A percentile compares a stretch with the other conserved stretches of the same genome.
phyloP scores from a whole-genome alignment of 2,329 filamentous ascomycete species.

The Pseudogymnoascus sp. region DNA sequence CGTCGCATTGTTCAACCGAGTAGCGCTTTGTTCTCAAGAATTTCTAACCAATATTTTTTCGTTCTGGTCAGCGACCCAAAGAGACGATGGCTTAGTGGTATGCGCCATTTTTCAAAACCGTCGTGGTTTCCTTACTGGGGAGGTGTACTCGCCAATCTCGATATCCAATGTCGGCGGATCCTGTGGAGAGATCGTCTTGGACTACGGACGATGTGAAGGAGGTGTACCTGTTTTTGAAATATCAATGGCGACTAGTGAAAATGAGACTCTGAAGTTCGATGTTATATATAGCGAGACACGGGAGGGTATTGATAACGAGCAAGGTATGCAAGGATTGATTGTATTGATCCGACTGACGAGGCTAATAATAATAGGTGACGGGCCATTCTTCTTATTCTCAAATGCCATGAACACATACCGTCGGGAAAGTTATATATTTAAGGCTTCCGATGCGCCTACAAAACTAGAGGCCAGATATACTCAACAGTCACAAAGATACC shows the following conservation, averaged over 20 bases:
- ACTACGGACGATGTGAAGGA: constrained; percentile 17
- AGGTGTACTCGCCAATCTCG: background rate
- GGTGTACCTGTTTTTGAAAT: constrained; percentile 18
- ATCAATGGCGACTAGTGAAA: constrained; percentile 11
- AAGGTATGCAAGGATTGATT: constrained; percentile 10
- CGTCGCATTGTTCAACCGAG: background rate
- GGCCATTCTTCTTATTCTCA: constrained; percentile 21
- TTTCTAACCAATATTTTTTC: background rate
- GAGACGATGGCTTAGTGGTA: background rate
- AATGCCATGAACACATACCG: constrained; percentile 22
- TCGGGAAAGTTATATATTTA: constrained; percentile 12
- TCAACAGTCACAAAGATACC: constrained; percentile 20
- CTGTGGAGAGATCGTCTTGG: constrained; percentile 15
- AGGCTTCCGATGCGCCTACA: constrained; percentile 11
- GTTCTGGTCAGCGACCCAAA: background rate
- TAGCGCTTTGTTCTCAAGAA: background rate
- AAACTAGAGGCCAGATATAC: constrained; percentile 13
- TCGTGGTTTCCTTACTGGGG: background rate
- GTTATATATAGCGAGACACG: constrained; percentile 20
- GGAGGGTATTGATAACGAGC: constrained; percentile 14
- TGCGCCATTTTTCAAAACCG: background rate
- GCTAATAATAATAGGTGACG: constrained; percentile 16
- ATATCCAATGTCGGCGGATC: background rate
- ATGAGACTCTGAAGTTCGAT: constrained; percentile 15
- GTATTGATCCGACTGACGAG: background rate